Conservation (phyloP, 2,329 filamentous ascomycete genomes). For the Aspergillus fumigatus region DNA sequence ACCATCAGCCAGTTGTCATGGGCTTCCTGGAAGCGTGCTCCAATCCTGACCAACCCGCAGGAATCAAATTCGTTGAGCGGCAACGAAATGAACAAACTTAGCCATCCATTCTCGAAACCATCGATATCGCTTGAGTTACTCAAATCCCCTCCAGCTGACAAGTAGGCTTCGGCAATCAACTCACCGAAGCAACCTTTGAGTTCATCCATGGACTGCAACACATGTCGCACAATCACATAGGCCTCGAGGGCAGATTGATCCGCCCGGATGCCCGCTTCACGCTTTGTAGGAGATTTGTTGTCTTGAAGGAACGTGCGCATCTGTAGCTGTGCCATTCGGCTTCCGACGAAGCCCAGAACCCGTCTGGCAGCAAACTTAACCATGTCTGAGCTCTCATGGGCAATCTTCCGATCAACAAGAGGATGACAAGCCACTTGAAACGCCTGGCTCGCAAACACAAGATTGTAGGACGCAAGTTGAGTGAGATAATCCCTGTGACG, state of each 20-base stretch:
- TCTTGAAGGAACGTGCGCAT: constrained; percentile 44
- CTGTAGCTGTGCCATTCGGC: constrained; percentile 28
- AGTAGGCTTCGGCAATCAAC: constrained; percentile 34
- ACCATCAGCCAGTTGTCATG: constrained; percentile 50
- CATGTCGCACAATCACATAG: constrained; percentile 45
- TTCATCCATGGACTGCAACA: constrained; percentile 30
- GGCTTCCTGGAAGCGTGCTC: constrained; percentile 35
- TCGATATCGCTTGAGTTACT: constrained; percentile 30
- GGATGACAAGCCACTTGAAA: constrained; percentile 34
- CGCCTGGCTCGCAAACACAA: constrained; percentile 37
- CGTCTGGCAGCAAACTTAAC: constrained; percentile 32
- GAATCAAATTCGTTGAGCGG: constrained; percentile 52
- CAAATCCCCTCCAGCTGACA: constrained; percentile 33
- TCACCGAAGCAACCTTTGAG: constrained; percentile 41
- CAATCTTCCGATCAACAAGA: constrained; percentile 21
- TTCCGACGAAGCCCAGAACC: constrained; percentile 33
- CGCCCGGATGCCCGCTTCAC: constrained; percentile 48
- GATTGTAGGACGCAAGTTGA: constrained; percentile 27
- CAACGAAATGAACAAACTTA: constrained; percentile 48
- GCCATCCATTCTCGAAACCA: constrained; percentile 36
- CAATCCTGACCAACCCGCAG: constrained; percentile 43
- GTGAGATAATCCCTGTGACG: constrained; percentile 15
- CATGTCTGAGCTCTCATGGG: constrained; percentile 23
- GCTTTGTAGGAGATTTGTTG: constrained; percentile 36
- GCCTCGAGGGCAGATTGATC: constrained; percentile 42